Evolutionary conservation across 2,329 filamentous ascomycete species (phyloP), one percentile per base, ranked within the genome.

Genomic region (Cytospora leucostoma): DNA sequence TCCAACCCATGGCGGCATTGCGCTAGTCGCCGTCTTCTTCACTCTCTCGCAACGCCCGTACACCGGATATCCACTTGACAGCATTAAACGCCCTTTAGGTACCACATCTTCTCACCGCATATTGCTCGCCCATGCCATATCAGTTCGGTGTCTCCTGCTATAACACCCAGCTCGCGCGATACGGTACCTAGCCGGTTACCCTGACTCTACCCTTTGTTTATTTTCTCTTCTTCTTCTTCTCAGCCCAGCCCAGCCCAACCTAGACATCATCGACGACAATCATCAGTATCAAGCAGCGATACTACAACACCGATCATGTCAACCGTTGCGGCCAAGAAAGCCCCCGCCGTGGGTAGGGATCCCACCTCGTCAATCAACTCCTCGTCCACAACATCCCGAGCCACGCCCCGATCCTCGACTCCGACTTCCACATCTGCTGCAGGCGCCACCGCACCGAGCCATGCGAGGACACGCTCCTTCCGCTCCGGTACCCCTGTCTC

Each of bases 401-500:
- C 47, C 67, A 70, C 72, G 66, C 70, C 73, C 47, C 71, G 82
- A 66, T 78, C 84, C 32, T 82, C 85, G 56, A 80, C 82, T 35
- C 79, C 82, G 65, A 75, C 80, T 17, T 74, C 80, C 37, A 71
- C 77, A 35, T 77, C 79, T 66, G 76, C 77, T 33, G 72, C 76
- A 50, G 73, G 72, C 59, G 73, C 71, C 55, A 75, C 78, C 66
- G 78, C 81, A 61, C 83, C 88, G 65, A 64, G 44, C 49, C 64
- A 66, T 60, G 61, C 64, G 12, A 60, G 64, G 7, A 87, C 84
- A 54, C 84, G 88, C 66, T 92, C 91, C 15, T 79, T 86, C 66
- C 86, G 90, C 70, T 79, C 79, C 38, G 83, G 82, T 61, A 84
- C 84, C n/a, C 85, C 88, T 37, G 84, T 92, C 27, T 92, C 91